Base-by-base conservation (phyloP, 1,284 basidiomycete genomes). In the Marasmius oreades region DNA sequence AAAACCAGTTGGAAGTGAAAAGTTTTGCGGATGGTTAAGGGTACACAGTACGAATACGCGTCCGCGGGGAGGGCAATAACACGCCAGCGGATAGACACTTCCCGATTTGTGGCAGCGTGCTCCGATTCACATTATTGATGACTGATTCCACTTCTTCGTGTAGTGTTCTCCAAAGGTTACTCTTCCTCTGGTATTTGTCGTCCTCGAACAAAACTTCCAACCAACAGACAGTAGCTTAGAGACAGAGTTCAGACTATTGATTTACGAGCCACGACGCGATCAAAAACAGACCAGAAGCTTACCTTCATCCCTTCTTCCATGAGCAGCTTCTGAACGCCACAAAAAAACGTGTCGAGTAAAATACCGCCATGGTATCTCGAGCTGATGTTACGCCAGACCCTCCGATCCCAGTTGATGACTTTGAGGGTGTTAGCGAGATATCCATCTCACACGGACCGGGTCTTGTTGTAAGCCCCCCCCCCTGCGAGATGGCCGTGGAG, bases 311-410 rank as follows among this genome's bases (percentile, higher is more conserved):
- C 53, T 2, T 61, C 55, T 5, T 67, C 57, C 26, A 70, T 43
- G 46, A 67, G 66, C 36, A 69, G 26, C 1, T 54, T 51, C 26
- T 64, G 63, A 12, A 71, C 58, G 10, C 69, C 67, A 23, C 64
- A 61, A 4, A 66, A 36, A 56, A 72, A 73, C 1, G 67, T 64
- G 16, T 54, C 42, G 23, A 66, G 61, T 33, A 72, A 70, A 8
- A 71, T 64, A 1, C 53, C 55, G 2, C 69, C 70, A 7, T 69
- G 63, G 20, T 66, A 44, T 1, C 57, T 51, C 8, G 55, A 63
- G 3, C 62, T 53, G 14, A 63, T 66, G 39, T 63, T 53, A 34
- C 61, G 58, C 65, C 67, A 72, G 2, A 52, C 51, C 18, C 66
- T 55, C 6, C 64, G 60, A 8, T 69, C 69, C 64, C 62, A 66